Percentiles rank a stretch among this genome's conserved stretches.
phyloP scores from a whole-genome alignment of 495 filamentous ascomycete species.

The Penicillium turbatum region DNA sequence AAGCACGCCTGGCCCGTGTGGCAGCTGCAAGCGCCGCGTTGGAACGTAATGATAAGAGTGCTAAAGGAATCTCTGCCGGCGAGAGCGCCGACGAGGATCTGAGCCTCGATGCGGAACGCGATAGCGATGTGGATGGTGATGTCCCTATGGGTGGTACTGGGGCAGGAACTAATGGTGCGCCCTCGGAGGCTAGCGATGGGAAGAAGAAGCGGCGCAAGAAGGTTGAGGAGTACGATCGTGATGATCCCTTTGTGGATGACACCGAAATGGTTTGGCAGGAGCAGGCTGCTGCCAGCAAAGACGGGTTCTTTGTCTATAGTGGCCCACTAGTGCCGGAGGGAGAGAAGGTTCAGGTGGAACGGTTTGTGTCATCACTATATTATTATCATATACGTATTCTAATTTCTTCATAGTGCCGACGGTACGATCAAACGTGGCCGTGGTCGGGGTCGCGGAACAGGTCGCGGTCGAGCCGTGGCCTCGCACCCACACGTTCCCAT shows the following conservation, averaged over 20 bases:
- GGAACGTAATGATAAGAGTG: constrained; percentile 57
- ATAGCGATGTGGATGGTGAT: constrained; percentile 66
- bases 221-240: constrained; percentile 92
- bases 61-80: constrained; percentile 53
- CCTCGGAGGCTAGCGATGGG: constrained; percentile 47
- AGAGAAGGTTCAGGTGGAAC: constrained; percentile 78
- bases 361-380: constrained; percentile 43
- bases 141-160: constrained; percentile 64
- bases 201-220: constrained; percentile 73
- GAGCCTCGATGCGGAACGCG: constrained; percentile 41
- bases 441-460: constrained; percentile 61
- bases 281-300: constrained; percentile 86
- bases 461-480: constrained; percentile 40
- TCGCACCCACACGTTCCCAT: constrained; percentile 38
- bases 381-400: constrained; percentile 18
- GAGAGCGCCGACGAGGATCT: constrained; percentile 60
- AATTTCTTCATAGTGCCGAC: constrained; percentile 54
- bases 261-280: constrained; percentile 95
- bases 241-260: constrained; percentile 97
- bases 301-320: constrained; percentile 87
- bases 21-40: constrained; percentile 78
- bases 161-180: constrained; percentile 40
- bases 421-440: constrained; percentile 75
- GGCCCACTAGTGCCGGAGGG: constrained; percentile 82
- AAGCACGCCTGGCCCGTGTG: constrained; percentile 73